A percentile compares a stretch with the other conserved stretches of the same genome.
These are phyloP conservation scores for Penicillium turbatum DNA, from an alignment of 495 filamentous ascomycete genomes.

Conservation along the genomic window DNA sequence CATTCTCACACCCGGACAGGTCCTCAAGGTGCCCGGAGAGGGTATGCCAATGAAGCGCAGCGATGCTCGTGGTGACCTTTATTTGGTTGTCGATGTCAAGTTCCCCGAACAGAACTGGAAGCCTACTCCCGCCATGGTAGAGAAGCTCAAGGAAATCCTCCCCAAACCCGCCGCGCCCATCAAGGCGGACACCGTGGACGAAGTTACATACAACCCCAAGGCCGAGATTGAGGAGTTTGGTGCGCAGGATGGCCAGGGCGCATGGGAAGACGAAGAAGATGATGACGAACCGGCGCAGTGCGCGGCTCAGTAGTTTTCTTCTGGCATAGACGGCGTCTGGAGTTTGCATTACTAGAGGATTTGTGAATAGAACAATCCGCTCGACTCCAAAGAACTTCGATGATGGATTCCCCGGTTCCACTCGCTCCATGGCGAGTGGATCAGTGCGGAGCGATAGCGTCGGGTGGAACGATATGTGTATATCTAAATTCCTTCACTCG, in stretches of 20 bases:
- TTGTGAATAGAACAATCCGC: constrained; percentile 2
- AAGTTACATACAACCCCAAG: constrained; percentile 78
- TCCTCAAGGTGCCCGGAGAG: constrained; percentile 79
- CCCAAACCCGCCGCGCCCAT: constrained; percentile 60
- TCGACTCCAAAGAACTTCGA: background rate
- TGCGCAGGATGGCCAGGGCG: constrained; percentile 64
- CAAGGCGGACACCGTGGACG: constrained; percentile 68
- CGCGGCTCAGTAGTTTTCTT: constrained; percentile 67
- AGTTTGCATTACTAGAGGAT: constrained; percentile 16
- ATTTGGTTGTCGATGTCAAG: constrained; percentile 76
- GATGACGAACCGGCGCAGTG: constrained; percentile 66
- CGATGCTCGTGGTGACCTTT: constrained; percentile 81
- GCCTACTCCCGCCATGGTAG: constrained; percentile 59
- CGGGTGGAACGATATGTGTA: background rate
- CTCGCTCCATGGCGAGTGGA: background rate
- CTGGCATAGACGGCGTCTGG: constrained; percentile 29
- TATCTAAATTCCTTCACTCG: too few species aligned
- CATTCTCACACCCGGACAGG: constrained; percentile 72
- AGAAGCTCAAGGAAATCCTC: constrained; percentile 66
- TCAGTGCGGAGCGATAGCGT: background rate
- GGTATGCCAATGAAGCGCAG: constrained; percentile 91
- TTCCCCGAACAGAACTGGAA: constrained; percentile 88
- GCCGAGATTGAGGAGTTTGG: constrained; percentile 76
- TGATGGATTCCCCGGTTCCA: background rate
- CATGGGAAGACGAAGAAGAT: constrained; percentile 80